Percentiles rank a stretch among this genome's conserved stretches.
phyloP scores from a whole-genome alignment of 148 eudicot species.

The Rhododendron ferrugineum region DNA sequence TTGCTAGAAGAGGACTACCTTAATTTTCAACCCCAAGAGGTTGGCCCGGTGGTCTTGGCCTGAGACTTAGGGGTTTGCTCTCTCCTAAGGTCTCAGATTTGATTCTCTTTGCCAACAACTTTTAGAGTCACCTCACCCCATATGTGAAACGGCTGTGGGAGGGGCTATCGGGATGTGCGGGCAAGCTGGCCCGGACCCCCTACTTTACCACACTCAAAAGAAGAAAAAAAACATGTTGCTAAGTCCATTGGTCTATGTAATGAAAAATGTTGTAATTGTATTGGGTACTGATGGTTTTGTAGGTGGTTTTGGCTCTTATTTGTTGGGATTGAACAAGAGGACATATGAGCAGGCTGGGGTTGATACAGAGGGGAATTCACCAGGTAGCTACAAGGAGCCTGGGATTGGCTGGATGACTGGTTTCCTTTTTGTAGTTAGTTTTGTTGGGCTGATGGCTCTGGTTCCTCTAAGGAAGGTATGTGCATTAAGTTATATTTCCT shows the following conservation, averaged over 20 bases:
- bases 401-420: slow-evolving; percentile 82
- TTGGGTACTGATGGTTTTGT: background rate
- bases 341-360: slow-evolving; percentile 78
- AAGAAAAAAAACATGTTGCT: background rate
- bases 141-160: background rate
- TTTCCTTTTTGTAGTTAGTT: slow-evolving; percentile 63
- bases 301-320: slow-evolving; percentile 89
- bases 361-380: slow-evolving; percentile 63
- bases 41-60: background rate
- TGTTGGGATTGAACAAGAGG: slow-evolving; percentile 68
- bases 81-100: too few species aligned
- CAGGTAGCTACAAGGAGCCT: slow-evolving; percentile 54
- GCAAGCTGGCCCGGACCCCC: background rate
- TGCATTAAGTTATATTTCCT: background rate
- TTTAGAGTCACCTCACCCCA: too few species aligned
- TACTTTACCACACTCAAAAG: too few species aligned
- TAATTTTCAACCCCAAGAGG: background rate
- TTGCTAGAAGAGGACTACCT: background rate
- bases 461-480: slow-evolving; percentile 82
- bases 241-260: background rate
- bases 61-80: too few species aligned
- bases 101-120: too few species aligned
- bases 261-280: background rate
- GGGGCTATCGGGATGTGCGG: background rate
- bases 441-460: slow-evolving; percentile 70